Percentiles rank a stretch among this genome's conserved stretches.
Evolutionary conservation across 2,329 filamentous ascomycete genomes (phyloP).

Genomic region (Exutisphaerella laricina): DNA sequence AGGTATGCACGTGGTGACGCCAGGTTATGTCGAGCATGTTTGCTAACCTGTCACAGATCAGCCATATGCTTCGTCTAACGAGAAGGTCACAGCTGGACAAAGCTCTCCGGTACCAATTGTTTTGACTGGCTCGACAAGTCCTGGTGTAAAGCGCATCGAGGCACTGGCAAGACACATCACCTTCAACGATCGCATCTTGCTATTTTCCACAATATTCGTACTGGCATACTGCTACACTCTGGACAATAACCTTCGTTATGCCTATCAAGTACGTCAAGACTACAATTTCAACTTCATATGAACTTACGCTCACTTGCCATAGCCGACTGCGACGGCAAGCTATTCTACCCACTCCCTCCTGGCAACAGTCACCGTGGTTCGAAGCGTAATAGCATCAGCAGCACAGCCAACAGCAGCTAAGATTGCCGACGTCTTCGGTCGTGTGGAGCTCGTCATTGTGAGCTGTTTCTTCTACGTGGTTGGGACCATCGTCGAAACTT

Average conservation of each 20-base stretch:
- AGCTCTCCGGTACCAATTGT: background rate
- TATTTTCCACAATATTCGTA: conserved; percentile 59
- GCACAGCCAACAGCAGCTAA: conserved; percentile 52
- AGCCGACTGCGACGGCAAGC: conserved; percentile 49
- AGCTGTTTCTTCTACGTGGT: conserved; percentile 54
- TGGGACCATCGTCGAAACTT: conserved; percentile 51
- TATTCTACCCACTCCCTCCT: conserved; percentile 52
- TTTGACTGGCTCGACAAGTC: conserved; percentile 14
- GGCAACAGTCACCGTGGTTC: conserved; percentile 54
- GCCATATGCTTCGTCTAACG: background rate
- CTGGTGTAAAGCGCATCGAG: conserved; percentile 57
- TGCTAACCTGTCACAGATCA: background rate
- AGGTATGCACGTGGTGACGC: no score
- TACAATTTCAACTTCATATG: background rate
- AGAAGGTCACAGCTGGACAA: background rate
- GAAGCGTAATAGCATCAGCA: conserved; percentile 55
- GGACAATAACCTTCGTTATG: conserved; percentile 52
- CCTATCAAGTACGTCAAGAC: conserved; percentile 41
- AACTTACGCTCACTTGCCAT: conserved; percentile 18
- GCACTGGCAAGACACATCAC: conserved; percentile 51
- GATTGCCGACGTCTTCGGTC: conserved; percentile 54
- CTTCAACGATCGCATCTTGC: conserved; percentile 47
- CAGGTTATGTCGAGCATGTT: no score
- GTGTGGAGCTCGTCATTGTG: conserved; percentile 53
- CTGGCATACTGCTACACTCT: conserved; percentile 60